Percentiles rank a stretch among this genome's conserved stretches.
Conservation (phyloP, 2,329 filamentous ascomycete genomes). For the Biscogniauxia mediterranea region DNA sequence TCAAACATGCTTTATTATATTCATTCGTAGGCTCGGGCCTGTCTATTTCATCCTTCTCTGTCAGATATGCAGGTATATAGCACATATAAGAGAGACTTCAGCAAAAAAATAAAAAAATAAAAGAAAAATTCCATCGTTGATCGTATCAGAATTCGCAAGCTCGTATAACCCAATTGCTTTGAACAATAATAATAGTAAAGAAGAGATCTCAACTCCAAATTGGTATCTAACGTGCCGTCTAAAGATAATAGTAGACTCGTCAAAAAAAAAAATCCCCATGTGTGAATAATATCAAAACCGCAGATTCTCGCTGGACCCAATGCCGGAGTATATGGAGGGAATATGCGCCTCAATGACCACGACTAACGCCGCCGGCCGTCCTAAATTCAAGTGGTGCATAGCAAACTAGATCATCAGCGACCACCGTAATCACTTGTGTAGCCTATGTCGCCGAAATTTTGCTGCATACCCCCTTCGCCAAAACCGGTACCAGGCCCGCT, state of each 20-base stretch:
- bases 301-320: conserved; percentile 5
- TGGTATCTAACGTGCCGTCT: conserved; percentile 35
- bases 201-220: conserved; percentile 22
- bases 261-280: conserved; percentile 7
- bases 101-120: too few relatives aligned
- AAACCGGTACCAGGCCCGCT: conserved; percentile 61
- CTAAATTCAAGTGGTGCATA: conserved; percentile 1
- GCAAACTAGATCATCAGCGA: conserved; percentile 28
- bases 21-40: neutral
- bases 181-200: conserved; percentile 1
- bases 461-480: conserved; percentile 54
- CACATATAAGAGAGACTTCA: neutral
- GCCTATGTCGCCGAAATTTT: conserved; percentile 54
- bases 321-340: conserved; percentile 10
- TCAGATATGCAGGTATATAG: neutral
- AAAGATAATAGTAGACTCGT: conserved; percentile 14
- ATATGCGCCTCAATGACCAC: conserved; percentile 4
- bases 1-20: neutral
- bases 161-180: neutral
- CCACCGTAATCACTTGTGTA: conserved; percentile 54
- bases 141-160: neutral
- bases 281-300: conserved; percentile 6
- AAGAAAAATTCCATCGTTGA: neutral
- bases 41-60: neutral
- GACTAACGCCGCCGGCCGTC: conserved; percentile 5